phyloP scores from a whole-genome alignment of 768 basidiomycete genomes.

The Tulasnella sp. region DNA sequence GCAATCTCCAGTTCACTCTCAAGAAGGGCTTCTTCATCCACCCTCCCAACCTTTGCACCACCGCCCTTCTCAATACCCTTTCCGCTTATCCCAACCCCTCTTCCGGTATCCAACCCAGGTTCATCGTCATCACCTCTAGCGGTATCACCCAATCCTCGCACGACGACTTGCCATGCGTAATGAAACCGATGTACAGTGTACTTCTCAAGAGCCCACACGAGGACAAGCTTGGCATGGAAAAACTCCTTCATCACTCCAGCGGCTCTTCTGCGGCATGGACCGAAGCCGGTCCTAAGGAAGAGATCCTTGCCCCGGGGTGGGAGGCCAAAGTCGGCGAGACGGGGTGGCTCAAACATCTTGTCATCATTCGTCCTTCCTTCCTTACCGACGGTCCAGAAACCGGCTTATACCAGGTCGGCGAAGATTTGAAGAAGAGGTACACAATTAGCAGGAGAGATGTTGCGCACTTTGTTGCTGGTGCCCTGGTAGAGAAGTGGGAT shows the following conservation, averaged over 20 bases:
- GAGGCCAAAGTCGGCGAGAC: neutral
- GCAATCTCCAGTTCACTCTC: constrained; percentile 35
- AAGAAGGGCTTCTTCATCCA: constrained; percentile 33
- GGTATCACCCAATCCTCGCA: constrained; percentile 41
- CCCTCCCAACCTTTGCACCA: constrained; percentile 42
- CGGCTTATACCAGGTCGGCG: too few relatives aligned
- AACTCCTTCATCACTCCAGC: neutral
- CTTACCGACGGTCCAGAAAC: too few relatives aligned
- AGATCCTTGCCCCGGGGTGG: neutral
- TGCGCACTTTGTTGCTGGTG: too few relatives aligned
- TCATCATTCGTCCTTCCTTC: too few relatives aligned
- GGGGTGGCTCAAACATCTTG: neutral
- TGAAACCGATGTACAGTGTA: constrained; percentile 37
- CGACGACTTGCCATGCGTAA: constrained; percentile 33
- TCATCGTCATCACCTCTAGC: constrained; percentile 41
- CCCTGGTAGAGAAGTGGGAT: too few relatives aligned
- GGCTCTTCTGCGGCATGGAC: neutral
- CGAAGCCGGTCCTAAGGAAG: neutral
- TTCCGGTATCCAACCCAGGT: constrained; percentile 41
- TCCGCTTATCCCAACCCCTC: constrained; percentile 37
- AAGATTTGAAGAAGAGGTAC: too few relatives aligned
- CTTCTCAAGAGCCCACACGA: constrained; percentile 37
- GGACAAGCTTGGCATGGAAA: constrained; percentile 43
- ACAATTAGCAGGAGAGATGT: too few relatives aligned
- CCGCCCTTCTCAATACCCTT: too few relatives aligned